These are phyloP conservation scores for Cucumis variabilis DNA, from an alignment of 331 rosid genomes.

Conservation along the genomic window DNA sequence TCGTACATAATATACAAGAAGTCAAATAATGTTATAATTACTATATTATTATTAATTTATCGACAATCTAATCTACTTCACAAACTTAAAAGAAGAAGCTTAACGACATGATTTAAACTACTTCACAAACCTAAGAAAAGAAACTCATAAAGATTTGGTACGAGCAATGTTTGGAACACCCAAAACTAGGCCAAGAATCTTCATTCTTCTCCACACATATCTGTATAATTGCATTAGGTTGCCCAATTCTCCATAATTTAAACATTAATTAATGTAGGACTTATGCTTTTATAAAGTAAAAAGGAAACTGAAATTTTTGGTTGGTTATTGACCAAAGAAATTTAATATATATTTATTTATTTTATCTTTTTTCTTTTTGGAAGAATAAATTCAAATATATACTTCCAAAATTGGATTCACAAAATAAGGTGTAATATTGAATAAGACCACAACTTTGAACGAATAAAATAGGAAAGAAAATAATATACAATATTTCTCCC, in stretches of 20 bases:
- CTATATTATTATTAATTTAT: too few relatives aligned
- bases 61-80: background rate
- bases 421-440: constrained; percentile 10
- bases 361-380: background rate
- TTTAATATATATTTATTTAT: background rate
- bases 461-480: background rate
- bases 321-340: constrained; percentile 13
- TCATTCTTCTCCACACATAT: background rate
- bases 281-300: background rate
- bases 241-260: constrained; percentile 1
- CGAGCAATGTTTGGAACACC: background rate
- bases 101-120: too few relatives aligned
- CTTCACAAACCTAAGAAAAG: too few relatives aligned
- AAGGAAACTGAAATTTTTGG: background rate
- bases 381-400: background rate
- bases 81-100: too few relatives aligned
- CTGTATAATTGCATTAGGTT: constrained; percentile 13
- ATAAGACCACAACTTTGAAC: background rate
- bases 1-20: too few relatives aligned
- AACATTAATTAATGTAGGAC: background rate
- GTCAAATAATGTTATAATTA: too few relatives aligned
- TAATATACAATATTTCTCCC: background rate
- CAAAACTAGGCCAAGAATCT: background rate
- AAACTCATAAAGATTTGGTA: background rate
- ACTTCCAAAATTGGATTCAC: constrained; percentile 19